These are phyloP conservation scores for Mortierella sp. DNA, from an alignment of 371 early-diverging fungal genomes.

Conservation along the genomic window DNA sequence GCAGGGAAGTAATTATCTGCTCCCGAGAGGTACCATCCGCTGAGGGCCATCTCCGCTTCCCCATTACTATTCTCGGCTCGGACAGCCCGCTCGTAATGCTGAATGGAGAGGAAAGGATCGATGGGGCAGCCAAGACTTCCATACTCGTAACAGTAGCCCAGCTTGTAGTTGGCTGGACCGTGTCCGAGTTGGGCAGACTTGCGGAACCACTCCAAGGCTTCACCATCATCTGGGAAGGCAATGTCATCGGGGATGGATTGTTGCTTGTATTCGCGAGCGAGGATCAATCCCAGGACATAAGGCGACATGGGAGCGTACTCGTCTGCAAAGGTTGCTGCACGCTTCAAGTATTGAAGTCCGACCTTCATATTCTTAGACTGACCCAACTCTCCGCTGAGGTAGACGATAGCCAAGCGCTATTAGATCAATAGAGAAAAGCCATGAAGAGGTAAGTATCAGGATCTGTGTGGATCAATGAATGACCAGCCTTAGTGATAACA, in stretches of 20 bases:
- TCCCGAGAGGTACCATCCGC: conserved; percentile 97
- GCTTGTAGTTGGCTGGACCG: conserved; percentile 76
- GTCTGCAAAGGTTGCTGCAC: conserved; percentile 73
- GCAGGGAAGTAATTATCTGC: conserved; percentile 74
- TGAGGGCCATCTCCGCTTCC: conserved; percentile 92
- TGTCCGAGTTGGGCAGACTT: conserved; percentile 71
- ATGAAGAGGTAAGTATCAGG: too few species aligned
- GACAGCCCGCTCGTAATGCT: conserved; percentile 86
- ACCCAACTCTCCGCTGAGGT: conserved; percentile 73
- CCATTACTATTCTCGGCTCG: conserved; percentile 80
- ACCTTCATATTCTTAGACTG: conserved; percentile 67
- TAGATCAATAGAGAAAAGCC: not conserved
- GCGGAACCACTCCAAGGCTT: conserved; percentile 57
- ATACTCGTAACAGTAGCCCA: conserved; percentile 89
- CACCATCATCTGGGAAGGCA: conserved; percentile 54
- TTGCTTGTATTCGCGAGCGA: conserved; percentile 52
- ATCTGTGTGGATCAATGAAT: too few species aligned
- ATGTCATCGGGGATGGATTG: conserved; percentile 55
- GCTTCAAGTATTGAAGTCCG: conserved; percentile 77
- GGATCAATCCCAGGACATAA: conserved; percentile 73
- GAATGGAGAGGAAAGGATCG: conserved; percentile 81
- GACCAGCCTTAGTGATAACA: not conserved
- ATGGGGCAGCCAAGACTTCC: conserved; percentile 68
- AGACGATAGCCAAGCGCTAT: conserved; percentile 65
- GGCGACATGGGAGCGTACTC: conserved; percentile 75